phyloP scores from a whole-genome alignment of 257 asterid species.

The Ilex asprella region DNA sequence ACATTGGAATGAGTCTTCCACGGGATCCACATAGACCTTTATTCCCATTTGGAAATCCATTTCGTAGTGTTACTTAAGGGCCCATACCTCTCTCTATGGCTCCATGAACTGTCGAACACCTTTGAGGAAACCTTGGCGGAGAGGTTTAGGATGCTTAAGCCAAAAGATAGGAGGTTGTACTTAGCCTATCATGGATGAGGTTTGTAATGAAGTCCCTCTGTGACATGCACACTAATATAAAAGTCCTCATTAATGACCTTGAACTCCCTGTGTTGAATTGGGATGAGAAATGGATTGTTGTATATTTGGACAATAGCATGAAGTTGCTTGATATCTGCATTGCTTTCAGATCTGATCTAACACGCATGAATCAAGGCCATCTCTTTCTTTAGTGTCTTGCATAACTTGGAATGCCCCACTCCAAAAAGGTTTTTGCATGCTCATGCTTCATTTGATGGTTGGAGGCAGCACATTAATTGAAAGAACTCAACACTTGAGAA shows the following conservation, averaged over 20 bases:
- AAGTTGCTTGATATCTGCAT: constrained; percentile 71
- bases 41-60: constrained; percentile 76
- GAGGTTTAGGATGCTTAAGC: constrained; percentile 52
- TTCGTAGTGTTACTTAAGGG: constrained; percentile 59
- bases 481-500: constrained; percentile 58
- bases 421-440: constrained; percentile 49
- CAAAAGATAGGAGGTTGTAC: constrained; percentile 49
- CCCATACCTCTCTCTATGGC: constrained; percentile 48
- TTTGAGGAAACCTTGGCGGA: constrained; percentile 63
- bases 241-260: constrained; percentile 51
- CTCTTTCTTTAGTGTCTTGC: constrained; percentile 56
- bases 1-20: constrained; percentile 53
- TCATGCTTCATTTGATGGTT: constrained; percentile 57
- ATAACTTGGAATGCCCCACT: constrained; percentile 31
- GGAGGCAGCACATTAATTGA: constrained; percentile 52
- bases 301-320: constrained; percentile 64
- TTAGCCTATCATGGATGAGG: constrained; percentile 67
- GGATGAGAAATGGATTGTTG: constrained; percentile 86
- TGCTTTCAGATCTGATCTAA: constrained; percentile 66
- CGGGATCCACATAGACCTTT: constrained; percentile 59
- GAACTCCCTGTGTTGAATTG: constrained; percentile 70
- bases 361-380: constrained; percentile 67
- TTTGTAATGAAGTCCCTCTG: constrained; percentile 52
- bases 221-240: constrained; percentile 59
- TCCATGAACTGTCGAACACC: constrained; percentile 43